Evolutionary conservation across 495 filamentous ascomycete genomes (phyloP), one percentile per base, ranked within the genome.

Genomic region (Lasiosphaeria hispida): DNA sequence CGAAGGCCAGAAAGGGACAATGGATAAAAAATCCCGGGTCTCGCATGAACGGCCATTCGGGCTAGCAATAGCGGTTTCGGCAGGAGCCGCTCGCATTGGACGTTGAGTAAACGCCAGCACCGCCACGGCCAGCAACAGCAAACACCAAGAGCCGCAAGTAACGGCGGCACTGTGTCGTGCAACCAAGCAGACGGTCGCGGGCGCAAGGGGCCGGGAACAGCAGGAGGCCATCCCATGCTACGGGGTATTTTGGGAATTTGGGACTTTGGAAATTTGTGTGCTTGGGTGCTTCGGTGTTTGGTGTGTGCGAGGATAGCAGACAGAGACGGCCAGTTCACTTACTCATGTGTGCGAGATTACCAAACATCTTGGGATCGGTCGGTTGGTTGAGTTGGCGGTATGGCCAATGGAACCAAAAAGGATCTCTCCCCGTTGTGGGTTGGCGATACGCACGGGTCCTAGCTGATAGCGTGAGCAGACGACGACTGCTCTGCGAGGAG

Each of bases 311-410:
- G 23, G 2, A 30, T 30, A 30, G 23, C 5, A 30, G 23, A 30
- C 23, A 30, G 23, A 30, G 23, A 30, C 23, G 23, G 23, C 23
- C 5, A 5, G 23, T 30, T 30, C 14, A 72, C 72, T 69, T 65
- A 75, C 72, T 61, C 41, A 75, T 60, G 55, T 62, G 63, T 14
- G 64, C 49, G 41, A 75, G 59, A 49, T 59, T 69, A 10, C 68
- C 63, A 19, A 47, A 47, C 30, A 17, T 47, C 15, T 47, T 17
- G 43, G 17, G 43, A 47, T 47, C 43, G 30, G 23, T 30, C 23
- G 23, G 23, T 30, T 30, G 23, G 23, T 10, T 17, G 43, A 47
- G 43, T 23, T 47, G 17, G 30, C 14, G n/a, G 17, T 23, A 47
- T 10, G 6, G 15, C 10, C 15, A 17, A 19, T 10, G 15, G 10